Percentiles rank a stretch among this genome's conserved stretches.
These are phyloP conservation scores for Fusarium cicatricum DNA, from an alignment of 2,329 filamentous ascomycete genomes.

Conservation along the genomic window DNA sequence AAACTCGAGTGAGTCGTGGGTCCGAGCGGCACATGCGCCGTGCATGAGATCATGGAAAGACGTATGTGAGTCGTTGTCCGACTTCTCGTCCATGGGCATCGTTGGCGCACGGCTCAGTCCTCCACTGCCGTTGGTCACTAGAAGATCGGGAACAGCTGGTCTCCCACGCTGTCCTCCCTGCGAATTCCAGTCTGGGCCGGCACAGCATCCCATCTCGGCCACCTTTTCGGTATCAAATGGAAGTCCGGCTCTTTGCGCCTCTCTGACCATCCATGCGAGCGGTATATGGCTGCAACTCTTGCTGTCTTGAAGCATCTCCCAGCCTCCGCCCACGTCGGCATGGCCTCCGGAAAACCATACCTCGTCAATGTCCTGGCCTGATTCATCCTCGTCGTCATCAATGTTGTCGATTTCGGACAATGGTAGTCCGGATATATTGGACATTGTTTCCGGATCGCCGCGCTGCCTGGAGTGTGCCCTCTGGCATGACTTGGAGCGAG, in stretches of 20 bases:
- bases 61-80: slow-evolving; percentile 31
- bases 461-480: slow-evolving; percentile 26
- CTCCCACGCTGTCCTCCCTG: slow-evolving; percentile 7
- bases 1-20: slow-evolving; percentile 77
- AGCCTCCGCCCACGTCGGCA: slow-evolving; percentile 81
- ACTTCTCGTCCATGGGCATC: slow-evolving; percentile 36
- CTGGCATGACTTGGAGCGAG: slow-evolving; percentile 50
- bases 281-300: slow-evolving; percentile 75
- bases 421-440: slow-evolving; percentile 43
- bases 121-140: slow-evolving; percentile 36
- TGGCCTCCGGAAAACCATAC: slow-evolving; percentile 84
- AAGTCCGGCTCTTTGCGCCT: slow-evolving; percentile 69
- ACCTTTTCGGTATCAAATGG: slow-evolving; percentile 75
- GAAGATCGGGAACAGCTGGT: slow-evolving; percentile 44
- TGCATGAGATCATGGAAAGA: slow-evolving; percentile 67
- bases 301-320: slow-evolving; percentile 63
- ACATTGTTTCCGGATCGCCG: slow-evolving; percentile 39
- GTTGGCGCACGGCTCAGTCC: slow-evolving; percentile 29
- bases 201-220: slow-evolving; percentile 67
- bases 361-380: slow-evolving; percentile 77
- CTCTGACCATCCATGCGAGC: slow-evolving; percentile 73
- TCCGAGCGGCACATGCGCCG: slow-evolving; percentile 60
- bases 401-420: slow-evolving; percentile 47
- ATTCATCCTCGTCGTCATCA: slow-evolving; percentile 56
- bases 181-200: slow-evolving; percentile 7